Evolutionary conservation across 306 rosid species (phyloP).

Genomic region (Geum urbanum): DNA sequence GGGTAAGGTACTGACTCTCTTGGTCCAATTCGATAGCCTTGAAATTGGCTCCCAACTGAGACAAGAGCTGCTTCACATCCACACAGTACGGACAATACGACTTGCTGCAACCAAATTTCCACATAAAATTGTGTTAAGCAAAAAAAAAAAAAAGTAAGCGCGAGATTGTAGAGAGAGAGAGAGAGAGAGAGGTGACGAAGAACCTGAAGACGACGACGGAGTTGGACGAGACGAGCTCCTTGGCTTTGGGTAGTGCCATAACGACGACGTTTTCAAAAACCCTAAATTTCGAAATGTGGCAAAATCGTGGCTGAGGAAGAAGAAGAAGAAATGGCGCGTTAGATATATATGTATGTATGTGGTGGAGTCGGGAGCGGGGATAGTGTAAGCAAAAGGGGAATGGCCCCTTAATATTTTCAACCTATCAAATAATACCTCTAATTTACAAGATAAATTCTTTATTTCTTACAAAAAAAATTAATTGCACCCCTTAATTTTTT

Average conservation of each 20-base stretch:
- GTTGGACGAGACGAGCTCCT: slow-evolving; percentile 69
- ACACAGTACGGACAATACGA: slow-evolving; percentile 12
- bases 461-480: no score
- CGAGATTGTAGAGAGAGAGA: neutral
- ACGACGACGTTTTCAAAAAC: neutral
- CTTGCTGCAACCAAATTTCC: slow-evolving; percentile 16
- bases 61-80: slow-evolving; percentile 14
- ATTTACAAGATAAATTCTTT: no score
- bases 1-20: neutral
- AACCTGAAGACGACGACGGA: slow-evolving; percentile 80
- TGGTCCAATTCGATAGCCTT: slow-evolving; percentile 19
- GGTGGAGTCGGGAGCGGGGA: no score
- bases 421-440: no score
- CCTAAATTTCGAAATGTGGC: neutral
- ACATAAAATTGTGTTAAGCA: neutral
- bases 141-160: no score
- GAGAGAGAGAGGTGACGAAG: neutral
- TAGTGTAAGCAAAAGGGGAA: no score
- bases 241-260: slow-evolving; percentile 79
- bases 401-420: no score
- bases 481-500: no score
- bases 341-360: neutral
- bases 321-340: neutral
- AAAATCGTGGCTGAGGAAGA: neutral
- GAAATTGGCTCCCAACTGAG: slow-evolving; percentile 4